Evolutionary conservation across 441 rosid species (phyloP).

Genomic region (Populus hybrid): DNA sequence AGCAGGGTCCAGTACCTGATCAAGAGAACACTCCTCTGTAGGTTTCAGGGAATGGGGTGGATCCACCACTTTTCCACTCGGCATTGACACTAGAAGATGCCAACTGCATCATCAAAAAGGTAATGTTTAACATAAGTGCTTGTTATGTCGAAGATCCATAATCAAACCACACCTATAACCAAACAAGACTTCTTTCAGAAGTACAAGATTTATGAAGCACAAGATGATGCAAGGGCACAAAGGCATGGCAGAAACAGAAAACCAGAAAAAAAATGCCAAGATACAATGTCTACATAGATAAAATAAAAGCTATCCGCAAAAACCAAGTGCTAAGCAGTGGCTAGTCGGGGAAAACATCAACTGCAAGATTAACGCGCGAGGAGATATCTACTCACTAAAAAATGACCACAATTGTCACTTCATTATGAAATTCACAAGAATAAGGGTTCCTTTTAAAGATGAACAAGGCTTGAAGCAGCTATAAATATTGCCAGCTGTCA

Average conservation of each 20-base stretch:
- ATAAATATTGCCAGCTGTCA: neutral
- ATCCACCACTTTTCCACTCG: slow-evolving; percentile 54
- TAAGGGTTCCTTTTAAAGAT: neutral
- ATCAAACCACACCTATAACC: neutral
- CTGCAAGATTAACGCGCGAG: too few species aligned
- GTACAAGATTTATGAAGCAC: neutral
- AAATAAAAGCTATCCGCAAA: neutral
- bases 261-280: neutral
- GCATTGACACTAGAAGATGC: slow-evolving; percentile 66
- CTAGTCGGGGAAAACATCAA: neutral
- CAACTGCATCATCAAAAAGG: slow-evolving; percentile 51
- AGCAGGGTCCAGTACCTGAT: slow-evolving; percentile 45
- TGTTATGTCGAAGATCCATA: neutral
- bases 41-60: slow-evolving; percentile 73
- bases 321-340: neutral
- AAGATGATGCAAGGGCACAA: neutral
- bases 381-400: neutral
- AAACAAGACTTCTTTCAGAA: neutral
- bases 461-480: neutral
- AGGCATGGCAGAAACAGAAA: neutral
- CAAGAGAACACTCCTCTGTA: slow-evolving; percentile 54
- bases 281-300: neutral
- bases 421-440: neutral
- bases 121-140: neutral
- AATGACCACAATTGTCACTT: neutral